Percentiles rank a stretch among this genome's conserved stretches.
Evolutionary conservation across 2,329 filamentous ascomycete species (phyloP).

Genomic region (Monosporascus sp.): DNA sequence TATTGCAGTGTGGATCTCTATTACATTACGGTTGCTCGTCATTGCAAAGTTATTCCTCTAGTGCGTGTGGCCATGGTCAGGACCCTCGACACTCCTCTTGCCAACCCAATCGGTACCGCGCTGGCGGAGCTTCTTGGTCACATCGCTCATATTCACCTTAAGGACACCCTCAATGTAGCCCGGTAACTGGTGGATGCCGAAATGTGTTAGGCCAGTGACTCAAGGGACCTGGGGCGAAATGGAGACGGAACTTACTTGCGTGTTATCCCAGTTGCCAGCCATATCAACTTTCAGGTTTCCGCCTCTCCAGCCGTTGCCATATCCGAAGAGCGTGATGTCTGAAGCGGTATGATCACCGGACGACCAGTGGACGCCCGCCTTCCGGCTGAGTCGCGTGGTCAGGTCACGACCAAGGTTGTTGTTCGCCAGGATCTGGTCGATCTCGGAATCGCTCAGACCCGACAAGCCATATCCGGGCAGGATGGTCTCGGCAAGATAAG

Average conservation of each 20-base stretch:
- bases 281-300: slow-evolving; percentile 14
- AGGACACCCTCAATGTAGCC: slow-evolving; percentile 18
- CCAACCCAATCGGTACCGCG: slow-evolving; percentile 1
- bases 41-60: neutral
- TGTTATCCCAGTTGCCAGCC: slow-evolving; percentile 21
- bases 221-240: neutral
- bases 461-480: slow-evolving; percentile 27
- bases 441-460: slow-evolving; percentile 22
- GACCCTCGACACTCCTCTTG: neutral
- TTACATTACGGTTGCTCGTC: too few species aligned
- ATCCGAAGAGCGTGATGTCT: slow-evolving; percentile 31
- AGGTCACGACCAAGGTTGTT: slow-evolving; percentile 22
- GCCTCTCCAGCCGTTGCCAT: slow-evolving; percentile 17
- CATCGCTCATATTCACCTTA: slow-evolving; percentile 13
- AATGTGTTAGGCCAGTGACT: slow-evolving; percentile 12
- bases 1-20: too few species aligned
- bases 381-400: slow-evolving; percentile 22
- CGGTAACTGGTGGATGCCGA: slow-evolving; percentile 7
- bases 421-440: slow-evolving; percentile 22
- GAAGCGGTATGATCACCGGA: slow-evolving; percentile 28
- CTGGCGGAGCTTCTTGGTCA: slow-evolving; percentile 14
- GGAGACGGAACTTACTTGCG: slow-evolving; percentile 5
- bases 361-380: slow-evolving; percentile 27
- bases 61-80: slow-evolving; percentile 2
- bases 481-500: slow-evolving; percentile 22